Evolutionary conservation across 1,139 yeast genomes (phyloP), one percentile per base, ranked within the genome.

Genomic region (Debaryomycetaceae sp.): DNA sequence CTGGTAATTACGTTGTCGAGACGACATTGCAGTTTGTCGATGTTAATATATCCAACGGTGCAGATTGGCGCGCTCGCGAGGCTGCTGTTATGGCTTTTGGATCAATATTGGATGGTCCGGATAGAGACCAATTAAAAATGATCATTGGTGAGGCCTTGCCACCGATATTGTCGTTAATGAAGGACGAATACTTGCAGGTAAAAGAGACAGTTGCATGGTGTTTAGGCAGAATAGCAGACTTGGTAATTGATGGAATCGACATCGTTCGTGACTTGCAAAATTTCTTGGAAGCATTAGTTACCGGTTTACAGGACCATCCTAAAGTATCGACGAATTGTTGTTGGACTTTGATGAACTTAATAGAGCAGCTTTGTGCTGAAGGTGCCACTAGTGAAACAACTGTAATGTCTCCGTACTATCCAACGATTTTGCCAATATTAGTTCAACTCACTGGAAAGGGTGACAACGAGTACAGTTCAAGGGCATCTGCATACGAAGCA

Each of bases 61-160:
- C 60, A 13, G 57, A 58, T 47, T 93, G 99, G 99, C 82, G 95
- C 66, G 71, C 81, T 46, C 84, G 97, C 58, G 99, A 93, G 69
- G 98, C 99, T 23, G 95, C 98, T 0, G 97, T 93, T 6, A 93
- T 93, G 99, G 97, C 99, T 0, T 93, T 93, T 65, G 99, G 99
- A 35, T 90, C 97, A 6, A 89, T 93, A 49, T 75, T 93, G 56
- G 98, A 91, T 55, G 99, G 99, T 17, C 98, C 98, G 24, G 95
- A 89, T 52, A 80, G 81, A 44, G 82, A 78, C 4, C 84, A 85
- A 58, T 75, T 89, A 56, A 80, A 79, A 45, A 67, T 66, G 9
- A 75, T 90, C 45, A 85, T 93, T 48, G 80, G 78, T 34, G 91
- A 87, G 68, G 97, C 98, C 2, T 73, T 93, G 49, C 80, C 79